Evolutionary conservation across 2,329 filamentous ascomycete species (phyloP).

Genomic region (Daldinia sp.): DNA sequence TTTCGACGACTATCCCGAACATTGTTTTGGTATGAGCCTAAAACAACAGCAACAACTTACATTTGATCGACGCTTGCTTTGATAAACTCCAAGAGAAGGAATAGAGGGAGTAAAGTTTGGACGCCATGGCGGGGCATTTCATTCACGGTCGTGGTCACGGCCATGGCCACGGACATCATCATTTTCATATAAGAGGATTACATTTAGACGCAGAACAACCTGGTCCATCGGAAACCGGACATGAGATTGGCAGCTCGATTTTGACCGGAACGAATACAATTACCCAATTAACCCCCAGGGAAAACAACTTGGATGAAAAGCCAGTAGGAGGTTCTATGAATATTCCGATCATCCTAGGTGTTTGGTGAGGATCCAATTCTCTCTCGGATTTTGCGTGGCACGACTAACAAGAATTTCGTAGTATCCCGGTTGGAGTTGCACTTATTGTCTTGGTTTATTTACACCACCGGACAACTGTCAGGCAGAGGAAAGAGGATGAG

Average conservation of each 20-base stretch:
- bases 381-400: background rate
- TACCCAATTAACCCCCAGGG: constrained; percentile 40
- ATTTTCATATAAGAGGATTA: constrained; percentile 42
- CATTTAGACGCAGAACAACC: constrained; percentile 32
- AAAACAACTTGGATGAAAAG: constrained; percentile 68
- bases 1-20: constrained; percentile 3
- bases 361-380: constrained; percentile 70
- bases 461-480: constrained; percentile 81
- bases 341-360: constrained; percentile 75
- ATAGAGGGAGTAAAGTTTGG: constrained; percentile 20
- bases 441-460: constrained; percentile 78
- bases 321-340: constrained; percentile 68
- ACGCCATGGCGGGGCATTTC: constrained; percentile 43
- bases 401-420: constrained; percentile 55
- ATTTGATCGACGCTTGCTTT: background rate
- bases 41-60: background rate
- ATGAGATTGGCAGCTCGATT: constrained; percentile 12
- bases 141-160: constrained; percentile 44
- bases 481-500: constrained; percentile 79
- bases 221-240: constrained; percentile 34
- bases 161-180: constrained; percentile 45
- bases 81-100: constrained; percentile 25
- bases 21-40: constrained; percentile 3
- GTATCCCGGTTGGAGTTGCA: constrained; percentile 79
- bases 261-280: constrained; percentile 30